These are phyloP conservation scores for Botryobasidium botryosum DNA, from an alignment of 768 basidiomycete genomes.

Conservation along the genomic window DNA sequence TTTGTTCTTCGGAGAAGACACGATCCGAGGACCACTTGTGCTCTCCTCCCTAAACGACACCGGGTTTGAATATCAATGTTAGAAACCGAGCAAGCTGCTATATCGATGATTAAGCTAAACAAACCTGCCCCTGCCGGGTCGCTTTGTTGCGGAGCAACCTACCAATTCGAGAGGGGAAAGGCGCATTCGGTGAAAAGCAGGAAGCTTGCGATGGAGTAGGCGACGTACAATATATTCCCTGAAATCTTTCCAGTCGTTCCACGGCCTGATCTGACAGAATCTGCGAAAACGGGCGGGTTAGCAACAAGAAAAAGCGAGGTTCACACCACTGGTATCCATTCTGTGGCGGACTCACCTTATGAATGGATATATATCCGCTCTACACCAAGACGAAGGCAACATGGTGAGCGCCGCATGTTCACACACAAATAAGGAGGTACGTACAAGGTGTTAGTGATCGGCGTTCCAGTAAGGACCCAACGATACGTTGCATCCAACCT, in stretches of 20 bases:
- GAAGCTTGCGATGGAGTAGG: too few relatives aligned
- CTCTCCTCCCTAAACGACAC: slow-evolving; percentile 30
- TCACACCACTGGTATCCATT: too few relatives aligned
- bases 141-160: slow-evolving; percentile 34
- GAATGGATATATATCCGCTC: slow-evolving; percentile 54
- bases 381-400: slow-evolving; percentile 14
- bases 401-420: slow-evolving; percentile 1
- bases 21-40: slow-evolving; percentile 49
- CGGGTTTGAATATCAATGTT: neutral
- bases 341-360: slow-evolving; percentile 27
- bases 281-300: neutral
- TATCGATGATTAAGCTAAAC: too few relatives aligned
- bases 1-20: slow-evolving; percentile 62
- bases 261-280: slow-evolving; percentile 32
- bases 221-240: too few relatives aligned
- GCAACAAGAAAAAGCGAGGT: neutral
- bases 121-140: slow-evolving; percentile 46
- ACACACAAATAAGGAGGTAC: slow-evolving; percentile 11
- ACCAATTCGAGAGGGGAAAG: too few relatives aligned
- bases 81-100: slow-evolving; percentile 9
- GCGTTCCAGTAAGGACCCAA: slow-evolving; percentile 69
- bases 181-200: too few relatives aligned
- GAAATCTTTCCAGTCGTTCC: slow-evolving; percentile 49
- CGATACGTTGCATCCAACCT: slow-evolving; percentile 46
- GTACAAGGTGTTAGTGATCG: slow-evolving; percentile 53